phyloP scores from a whole-genome alignment of 2,329 filamentous ascomycete species.

The Colletotrichum sojae region DNA sequence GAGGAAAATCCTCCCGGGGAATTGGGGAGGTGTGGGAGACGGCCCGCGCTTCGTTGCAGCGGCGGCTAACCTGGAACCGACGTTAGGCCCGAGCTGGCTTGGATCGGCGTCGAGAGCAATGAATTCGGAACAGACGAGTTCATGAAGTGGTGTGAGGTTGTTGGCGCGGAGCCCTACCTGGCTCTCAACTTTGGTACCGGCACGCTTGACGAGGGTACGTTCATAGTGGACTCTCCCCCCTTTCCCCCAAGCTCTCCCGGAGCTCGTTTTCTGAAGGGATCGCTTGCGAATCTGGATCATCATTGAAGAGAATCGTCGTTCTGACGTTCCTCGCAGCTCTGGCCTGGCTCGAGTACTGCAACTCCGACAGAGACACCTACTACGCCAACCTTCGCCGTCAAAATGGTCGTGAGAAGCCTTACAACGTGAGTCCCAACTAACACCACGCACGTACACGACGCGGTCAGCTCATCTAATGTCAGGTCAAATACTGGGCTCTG shows the following conservation, averaged over 20 bases:
- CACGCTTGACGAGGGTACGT: constrained; percentile 57
- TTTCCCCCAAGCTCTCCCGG: not conserved
- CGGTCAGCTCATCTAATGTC: not conserved
- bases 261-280: not conserved
- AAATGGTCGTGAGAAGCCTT: constrained; percentile 83
- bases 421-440: constrained; percentile 61
- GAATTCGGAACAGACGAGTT: constrained; percentile 90
- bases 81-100: constrained; percentile 79
- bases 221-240: not conserved
- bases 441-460: too few relatives aligned
- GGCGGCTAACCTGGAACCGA: constrained; percentile 25
- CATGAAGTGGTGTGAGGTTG: constrained; percentile 82
- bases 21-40: not conserved
- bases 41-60: constrained; percentile 10
- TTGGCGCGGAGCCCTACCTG: constrained; percentile 84
- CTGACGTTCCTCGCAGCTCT: constrained; percentile 59
- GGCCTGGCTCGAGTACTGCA: constrained; percentile 90
- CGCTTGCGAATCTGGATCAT: too few relatives aligned
- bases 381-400: constrained; percentile 85
- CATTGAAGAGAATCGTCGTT: not conserved
- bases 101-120: constrained; percentile 83
- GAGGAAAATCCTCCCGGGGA: not conserved
- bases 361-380: constrained; percentile 81
- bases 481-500: constrained; percentile 87
- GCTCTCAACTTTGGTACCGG: constrained; percentile 87